Evolutionary conservation across 163 green algal species (phyloP).

Genomic region (Trebouxia gelatinosa): DNA sequence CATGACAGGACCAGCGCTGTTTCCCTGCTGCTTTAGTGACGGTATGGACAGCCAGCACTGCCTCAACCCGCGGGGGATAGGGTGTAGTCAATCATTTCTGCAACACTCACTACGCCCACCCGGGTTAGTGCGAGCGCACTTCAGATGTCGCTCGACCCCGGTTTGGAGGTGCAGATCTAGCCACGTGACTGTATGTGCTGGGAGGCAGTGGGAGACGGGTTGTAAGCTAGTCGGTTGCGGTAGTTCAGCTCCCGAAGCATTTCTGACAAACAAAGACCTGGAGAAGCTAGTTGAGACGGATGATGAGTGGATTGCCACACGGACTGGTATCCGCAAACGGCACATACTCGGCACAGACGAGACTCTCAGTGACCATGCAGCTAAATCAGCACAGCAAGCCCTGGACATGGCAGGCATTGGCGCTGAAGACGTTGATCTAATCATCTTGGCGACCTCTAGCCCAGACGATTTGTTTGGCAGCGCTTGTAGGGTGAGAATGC

Average conservation of each 20-base stretch:
- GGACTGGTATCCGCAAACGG: slow-evolving; percentile 79
- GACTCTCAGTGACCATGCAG: slow-evolving; percentile 71
- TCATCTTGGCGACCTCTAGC: slow-evolving; percentile 92
- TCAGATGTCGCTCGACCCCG: too few species aligned
- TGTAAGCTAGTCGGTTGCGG: slow-evolving; percentile 62
- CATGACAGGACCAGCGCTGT: too few species aligned
- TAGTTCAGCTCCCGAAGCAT: slow-evolving; percentile 70
- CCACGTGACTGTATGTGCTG: too few species aligned
- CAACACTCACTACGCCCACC: too few species aligned
- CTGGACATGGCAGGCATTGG: slow-evolving; percentile 88
- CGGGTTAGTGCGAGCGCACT: too few species aligned
- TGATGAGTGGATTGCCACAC: slow-evolving; percentile 93
- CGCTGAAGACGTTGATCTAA: slow-evolving; percentile 86
- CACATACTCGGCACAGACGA: slow-evolving; percentile 83
- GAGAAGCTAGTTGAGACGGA: slow-evolving; percentile 92
- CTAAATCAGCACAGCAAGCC: slow-evolving; percentile 63
- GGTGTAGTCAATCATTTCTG: too few species aligned
- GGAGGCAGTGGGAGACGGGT: slow-evolving; percentile 19
- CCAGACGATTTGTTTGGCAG: slow-evolving; percentile 96
- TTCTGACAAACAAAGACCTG: slow-evolving; percentile 92
- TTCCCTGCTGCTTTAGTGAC: too few species aligned
- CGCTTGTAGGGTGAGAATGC: slow-evolving; percentile 72
- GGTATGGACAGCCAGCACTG: too few species aligned
- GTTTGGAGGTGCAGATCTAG: too few species aligned
- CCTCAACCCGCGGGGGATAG: too few species aligned